These are phyloP conservation scores for Coprinopsis marcescibilis DNA, from an alignment of 768 basidiomycete species.

Conservation along the genomic window DNA sequence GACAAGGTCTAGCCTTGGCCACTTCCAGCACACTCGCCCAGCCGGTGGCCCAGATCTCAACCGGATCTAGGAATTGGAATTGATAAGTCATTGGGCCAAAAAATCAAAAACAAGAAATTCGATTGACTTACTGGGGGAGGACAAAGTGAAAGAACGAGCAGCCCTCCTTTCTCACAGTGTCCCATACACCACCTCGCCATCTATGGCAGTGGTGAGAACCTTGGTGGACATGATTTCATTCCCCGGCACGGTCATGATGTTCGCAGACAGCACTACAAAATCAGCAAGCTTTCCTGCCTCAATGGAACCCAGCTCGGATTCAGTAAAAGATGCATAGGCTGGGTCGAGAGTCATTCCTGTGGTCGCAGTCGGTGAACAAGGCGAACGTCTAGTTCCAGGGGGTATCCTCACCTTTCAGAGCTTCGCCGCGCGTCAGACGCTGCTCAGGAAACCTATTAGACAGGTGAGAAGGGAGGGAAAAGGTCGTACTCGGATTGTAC, in stretches of 20 bases:
- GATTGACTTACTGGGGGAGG: no score
- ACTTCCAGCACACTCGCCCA: no score
- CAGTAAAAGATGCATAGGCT: constrained; percentile 83
- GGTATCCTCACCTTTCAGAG: constrained; percentile 55
- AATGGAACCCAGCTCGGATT: constrained; percentile 69
- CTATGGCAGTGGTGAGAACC: constrained; percentile 73
- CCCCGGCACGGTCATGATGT: constrained; percentile 67
- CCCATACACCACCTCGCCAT: constrained; percentile 51
- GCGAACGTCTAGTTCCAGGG: no score
- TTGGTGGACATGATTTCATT: constrained; percentile 59
- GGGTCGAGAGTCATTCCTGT: constrained; percentile 83
- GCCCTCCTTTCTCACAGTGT: constrained; percentile 23
- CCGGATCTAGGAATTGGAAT: no score
- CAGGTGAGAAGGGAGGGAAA: neutral
- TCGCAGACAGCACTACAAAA: constrained; percentile 75
- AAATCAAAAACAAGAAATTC: no score
- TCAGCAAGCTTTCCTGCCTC: constrained; percentile 78
- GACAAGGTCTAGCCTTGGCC: no score
- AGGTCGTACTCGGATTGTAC: constrained; percentile 15
- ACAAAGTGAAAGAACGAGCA: no score
- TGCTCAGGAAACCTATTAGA: constrained; percentile 79
- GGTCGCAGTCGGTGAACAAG: no score
- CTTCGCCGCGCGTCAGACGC: constrained; percentile 67
- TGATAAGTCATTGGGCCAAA: no score
- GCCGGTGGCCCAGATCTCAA: no score